phyloP scores from a whole-genome alignment of 345 rosid genomes.

The Balakata baccata region DNA sequence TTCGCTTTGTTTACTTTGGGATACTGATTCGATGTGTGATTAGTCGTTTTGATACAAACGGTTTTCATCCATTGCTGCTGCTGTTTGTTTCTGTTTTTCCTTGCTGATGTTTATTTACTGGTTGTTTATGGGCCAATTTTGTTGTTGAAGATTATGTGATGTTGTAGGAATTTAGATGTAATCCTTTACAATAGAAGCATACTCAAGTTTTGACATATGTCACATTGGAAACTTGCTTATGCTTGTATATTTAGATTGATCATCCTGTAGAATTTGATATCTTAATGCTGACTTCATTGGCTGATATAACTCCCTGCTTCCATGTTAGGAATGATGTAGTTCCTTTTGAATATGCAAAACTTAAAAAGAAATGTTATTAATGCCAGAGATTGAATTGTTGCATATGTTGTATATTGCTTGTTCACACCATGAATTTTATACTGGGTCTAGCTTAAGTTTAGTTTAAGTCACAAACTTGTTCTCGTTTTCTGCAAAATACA shows the following conservation, averaged over 20 bases:
- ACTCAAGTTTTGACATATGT: background rate
- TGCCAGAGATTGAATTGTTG: background rate
- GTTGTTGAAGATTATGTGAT: background rate
- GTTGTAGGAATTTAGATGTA: background rate
- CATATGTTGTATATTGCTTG: background rate
- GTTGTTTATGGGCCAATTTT: background rate
- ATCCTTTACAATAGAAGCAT: no score
- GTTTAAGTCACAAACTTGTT: background rate
- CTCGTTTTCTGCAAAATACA: no score
- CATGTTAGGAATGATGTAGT: background rate
- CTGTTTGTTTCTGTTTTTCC: background rate
- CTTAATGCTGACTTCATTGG: background rate
- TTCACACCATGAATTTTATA: no score
- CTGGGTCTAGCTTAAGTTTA: no score
- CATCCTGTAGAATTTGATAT: background rate
- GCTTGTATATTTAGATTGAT: background rate
- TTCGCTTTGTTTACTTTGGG: background rate
- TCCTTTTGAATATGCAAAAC: background rate
- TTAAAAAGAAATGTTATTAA: background rate
- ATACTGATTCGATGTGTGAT: background rate
- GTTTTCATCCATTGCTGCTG: background rate
- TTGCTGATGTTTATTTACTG: background rate
- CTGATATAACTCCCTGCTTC: background rate
- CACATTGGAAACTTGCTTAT: background rate
- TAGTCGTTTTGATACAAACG: background rate